These are phyloP conservation scores for Colletotrichum tabaci DNA, from an alignment of 2,329 filamentous ascomycete genomes.

Conservation along the genomic window DNA sequence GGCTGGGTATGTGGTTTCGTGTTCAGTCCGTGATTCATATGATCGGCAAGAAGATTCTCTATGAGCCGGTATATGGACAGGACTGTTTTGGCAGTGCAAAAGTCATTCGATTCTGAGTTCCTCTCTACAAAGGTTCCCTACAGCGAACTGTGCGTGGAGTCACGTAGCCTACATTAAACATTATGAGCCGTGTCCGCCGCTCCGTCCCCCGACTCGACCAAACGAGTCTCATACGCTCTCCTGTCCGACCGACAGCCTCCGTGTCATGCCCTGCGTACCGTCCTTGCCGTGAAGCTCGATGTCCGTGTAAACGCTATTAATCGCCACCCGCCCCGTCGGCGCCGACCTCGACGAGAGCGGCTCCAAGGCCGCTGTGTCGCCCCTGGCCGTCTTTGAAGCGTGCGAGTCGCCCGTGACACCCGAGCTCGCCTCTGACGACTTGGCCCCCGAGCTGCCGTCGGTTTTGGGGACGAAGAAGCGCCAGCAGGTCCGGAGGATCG, in stretches of 20 bases:
- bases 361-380: background rate
- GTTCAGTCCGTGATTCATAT: background rate
- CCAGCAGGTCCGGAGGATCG: slow-evolving; percentile 24
- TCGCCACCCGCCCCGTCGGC: slow-evolving; percentile 11
- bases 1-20: background rate
- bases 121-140: background rate
- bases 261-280: background rate
- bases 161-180: too few species aligned
- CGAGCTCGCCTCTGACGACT: background rate
- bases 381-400: background rate
- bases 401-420: background rate
- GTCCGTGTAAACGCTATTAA: slow-evolving; percentile 19
- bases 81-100: background rate
- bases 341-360: background rate
- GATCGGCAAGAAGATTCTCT: background rate
- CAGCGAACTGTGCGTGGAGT: background rate
- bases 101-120: background rate
- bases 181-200: background rate
- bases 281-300: slow-evolving; percentile 17
- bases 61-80: too few species aligned
- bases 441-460: background rate
- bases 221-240: slow-evolving; percentile 16
- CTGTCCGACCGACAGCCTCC: slow-evolving; percentile 10
- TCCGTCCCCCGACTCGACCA: background rate
- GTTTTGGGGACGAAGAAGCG: slow-evolving; percentile 16